Conservation (phyloP, 2,329 filamentous ascomycete genomes). For the Colletotrichum orchidophilum region DNA sequence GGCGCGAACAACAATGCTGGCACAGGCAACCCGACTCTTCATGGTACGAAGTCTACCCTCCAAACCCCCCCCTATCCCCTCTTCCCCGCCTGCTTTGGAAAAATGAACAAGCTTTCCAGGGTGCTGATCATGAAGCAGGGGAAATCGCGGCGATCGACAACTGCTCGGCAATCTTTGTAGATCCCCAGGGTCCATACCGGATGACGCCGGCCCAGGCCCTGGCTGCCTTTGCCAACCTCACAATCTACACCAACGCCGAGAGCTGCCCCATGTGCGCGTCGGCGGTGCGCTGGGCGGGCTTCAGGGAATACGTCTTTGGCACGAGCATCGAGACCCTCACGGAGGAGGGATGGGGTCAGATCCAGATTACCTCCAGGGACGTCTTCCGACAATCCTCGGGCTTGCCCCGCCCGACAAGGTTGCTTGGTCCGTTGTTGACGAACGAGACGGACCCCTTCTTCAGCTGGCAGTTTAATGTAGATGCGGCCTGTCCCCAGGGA, state of each 20-base stretch:
- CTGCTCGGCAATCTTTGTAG: constrained; percentile 59
- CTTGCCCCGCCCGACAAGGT: constrained; percentile 45
- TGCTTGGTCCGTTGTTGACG: constrained; percentile 55
- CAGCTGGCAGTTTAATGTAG: constrained; percentile 60
- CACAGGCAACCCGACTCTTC: constrained; percentile 62
- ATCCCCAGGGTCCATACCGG: constrained; percentile 54
- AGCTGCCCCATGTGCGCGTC: constrained; percentile 67
- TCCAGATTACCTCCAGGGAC: constrained; percentile 54
- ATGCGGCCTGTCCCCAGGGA: constrained; percentile 22
- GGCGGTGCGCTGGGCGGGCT: constrained; percentile 64
- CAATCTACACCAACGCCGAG: constrained; percentile 66
- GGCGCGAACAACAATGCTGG: constrained; percentile 55
- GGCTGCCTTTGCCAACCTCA: constrained; percentile 56
- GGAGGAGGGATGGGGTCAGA: constrained; percentile 60
- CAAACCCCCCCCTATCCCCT: too few relatives aligned
- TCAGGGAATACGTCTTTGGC: constrained; percentile 64
- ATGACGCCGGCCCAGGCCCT: constrained; percentile 51
- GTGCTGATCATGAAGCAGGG: constrained; percentile 41
- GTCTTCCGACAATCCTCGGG: constrained; percentile 55
- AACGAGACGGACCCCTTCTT: constrained; percentile 65
- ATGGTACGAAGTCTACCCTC: constrained; percentile 46
- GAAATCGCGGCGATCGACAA: constrained; percentile 65
- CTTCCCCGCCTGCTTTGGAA: too few relatives aligned
- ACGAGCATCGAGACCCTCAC: constrained; percentile 58
- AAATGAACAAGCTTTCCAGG: too few relatives aligned